These are phyloP conservation scores for Ganoderma sinense DNA, from an alignment of 1,284 basidiomycete genomes.

Conservation along the genomic window DNA sequence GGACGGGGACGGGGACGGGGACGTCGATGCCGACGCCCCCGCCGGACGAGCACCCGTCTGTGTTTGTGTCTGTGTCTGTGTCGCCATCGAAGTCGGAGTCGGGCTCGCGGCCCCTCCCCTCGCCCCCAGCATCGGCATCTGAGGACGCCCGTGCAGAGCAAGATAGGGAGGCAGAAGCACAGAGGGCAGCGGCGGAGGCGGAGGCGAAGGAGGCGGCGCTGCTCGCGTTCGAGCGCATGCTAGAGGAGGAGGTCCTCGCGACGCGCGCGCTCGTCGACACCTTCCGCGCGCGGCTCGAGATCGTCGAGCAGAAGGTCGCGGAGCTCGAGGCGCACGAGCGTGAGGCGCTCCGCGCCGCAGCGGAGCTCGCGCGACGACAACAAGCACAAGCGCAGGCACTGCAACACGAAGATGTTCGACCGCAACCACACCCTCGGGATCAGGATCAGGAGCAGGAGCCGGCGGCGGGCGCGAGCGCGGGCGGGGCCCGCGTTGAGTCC, in stretches of 20 bases:
- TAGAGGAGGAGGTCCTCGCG: conserved; percentile 32
- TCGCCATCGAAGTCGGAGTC: conserved; percentile 3
- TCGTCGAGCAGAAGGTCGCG: conserved; percentile 38
- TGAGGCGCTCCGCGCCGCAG: conserved; percentile 23
- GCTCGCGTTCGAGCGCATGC: conserved; percentile 22
- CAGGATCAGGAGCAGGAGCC: neutral
- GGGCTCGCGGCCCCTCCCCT: conserved; percentile 11
- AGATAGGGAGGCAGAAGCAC: neutral
- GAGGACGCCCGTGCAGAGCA: neutral
- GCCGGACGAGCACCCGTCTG: conserved; percentile 2
- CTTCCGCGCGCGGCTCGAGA: conserved; percentile 37
- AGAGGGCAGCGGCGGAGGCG: conserved; percentile 14
- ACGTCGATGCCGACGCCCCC: neutral
- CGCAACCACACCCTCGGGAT: neutral
- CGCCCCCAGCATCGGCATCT: neutral
- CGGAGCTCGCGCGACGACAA: neutral
- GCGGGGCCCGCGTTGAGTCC: conserved; percentile 9
- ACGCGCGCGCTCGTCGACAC: conserved; percentile 39
- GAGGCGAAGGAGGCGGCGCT: neutral
- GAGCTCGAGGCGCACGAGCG: conserved; percentile 31
- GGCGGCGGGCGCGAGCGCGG: neutral
- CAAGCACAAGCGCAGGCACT: conserved; percentile 8
- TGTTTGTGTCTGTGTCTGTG: no score
- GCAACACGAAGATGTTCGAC: neutral
- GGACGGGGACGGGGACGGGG: no score